Evolutionary conservation across 768 basidiomycete genomes (phyloP), one percentile per base, ranked within the genome.

Genomic region (Lepiota brunneoincarnata): DNA sequence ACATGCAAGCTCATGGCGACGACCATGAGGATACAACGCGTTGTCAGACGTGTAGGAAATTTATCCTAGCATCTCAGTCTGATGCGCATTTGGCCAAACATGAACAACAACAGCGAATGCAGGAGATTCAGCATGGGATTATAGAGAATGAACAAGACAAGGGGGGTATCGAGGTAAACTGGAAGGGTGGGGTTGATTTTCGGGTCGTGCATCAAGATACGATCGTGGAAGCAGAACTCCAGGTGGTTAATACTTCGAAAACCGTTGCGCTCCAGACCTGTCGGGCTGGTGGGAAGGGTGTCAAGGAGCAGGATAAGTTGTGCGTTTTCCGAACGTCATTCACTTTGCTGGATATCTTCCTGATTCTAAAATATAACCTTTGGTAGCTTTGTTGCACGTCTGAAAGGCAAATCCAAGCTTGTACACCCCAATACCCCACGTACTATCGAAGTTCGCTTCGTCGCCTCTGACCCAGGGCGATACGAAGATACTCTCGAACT

Each of bases 401-500:
- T 74, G 20, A 64, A 64, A n/a, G 71, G 70, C 6, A 68, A 61
- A 50, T 63, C 66, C 5, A 57, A 63, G 50, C 54, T 67, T 17
- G 57, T 71, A 24, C 57, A 62, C 23, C 59, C 59, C 45, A 61
- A 58, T 7, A 24, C 56, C 12, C 59, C 68, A 1, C 63, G 69
- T n/a, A 63, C 63, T 5, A 34, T 75, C 15, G 55, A 60, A 12
- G 57, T 75, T 24, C 41, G 63, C 0, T 74, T 74, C 51, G 66
- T 67, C 21, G 72, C 69, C 1, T 61, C 72, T 5, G 65, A 72
- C 46, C 67, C 67, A 23, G 81, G 83, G 0, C 67, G 71, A 18
- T 78, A 72, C 54, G 70, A 78, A 45, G 79, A 82, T 52, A 71
- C 68, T 0, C 64, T 83, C 4, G 79, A 81, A 38, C 67, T 84